Conservation (phyloP, 2,329 filamentous ascomycete species). For the Trichoderma brevicompactum region DNA sequence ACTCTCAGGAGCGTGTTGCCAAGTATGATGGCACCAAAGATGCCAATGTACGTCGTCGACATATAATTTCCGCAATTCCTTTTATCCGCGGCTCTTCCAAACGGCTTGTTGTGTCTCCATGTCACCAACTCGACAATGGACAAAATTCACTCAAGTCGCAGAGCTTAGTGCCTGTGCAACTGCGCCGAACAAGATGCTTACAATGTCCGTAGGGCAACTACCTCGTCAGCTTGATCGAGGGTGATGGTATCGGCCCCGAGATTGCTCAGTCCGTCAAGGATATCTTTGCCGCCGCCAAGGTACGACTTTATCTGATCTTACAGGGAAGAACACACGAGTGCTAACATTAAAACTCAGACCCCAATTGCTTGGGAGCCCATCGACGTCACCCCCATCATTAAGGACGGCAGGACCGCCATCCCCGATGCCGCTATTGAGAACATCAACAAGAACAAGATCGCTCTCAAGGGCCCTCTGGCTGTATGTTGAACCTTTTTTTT, state of each 20-base stretch:
- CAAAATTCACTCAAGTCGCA: slow-evolving; percentile 49
- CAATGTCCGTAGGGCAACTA: slow-evolving; percentile 74
- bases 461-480: slow-evolving; percentile 96
- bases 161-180: not conserved
- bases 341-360: slow-evolving; percentile 56
- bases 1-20: slow-evolving; percentile 76
- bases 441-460: slow-evolving; percentile 94
- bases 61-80: slow-evolving; percentile 28
- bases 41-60: slow-evolving; percentile 69
- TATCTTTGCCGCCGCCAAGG: slow-evolving; percentile 94
- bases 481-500: slow-evolving; percentile 51
- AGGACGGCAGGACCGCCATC: slow-evolving; percentile 95
- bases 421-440: slow-evolving; percentile 91
- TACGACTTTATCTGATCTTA: slow-evolving; percentile 45
- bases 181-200: slow-evolving; percentile 36
- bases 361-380: slow-evolving; percentile 97
- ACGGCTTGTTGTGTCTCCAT: slow-evolving; percentile 9
- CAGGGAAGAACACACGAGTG: not conserved
- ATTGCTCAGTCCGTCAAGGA: slow-evolving; percentile 98
- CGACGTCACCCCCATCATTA: slow-evolving; percentile 91
- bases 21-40: slow-evolving; percentile 93
- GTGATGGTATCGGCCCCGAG: slow-evolving; percentile 97
- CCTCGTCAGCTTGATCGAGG: slow-evolving; percentile 96
- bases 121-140: slow-evolving; percentile 32
- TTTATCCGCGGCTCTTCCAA: slow-evolving; percentile 32